Evolutionary conservation across 1,284 basidiomycete species (phyloP), one percentile per base, ranked within the genome.

Genomic region (Tilletia horrida): DNA sequence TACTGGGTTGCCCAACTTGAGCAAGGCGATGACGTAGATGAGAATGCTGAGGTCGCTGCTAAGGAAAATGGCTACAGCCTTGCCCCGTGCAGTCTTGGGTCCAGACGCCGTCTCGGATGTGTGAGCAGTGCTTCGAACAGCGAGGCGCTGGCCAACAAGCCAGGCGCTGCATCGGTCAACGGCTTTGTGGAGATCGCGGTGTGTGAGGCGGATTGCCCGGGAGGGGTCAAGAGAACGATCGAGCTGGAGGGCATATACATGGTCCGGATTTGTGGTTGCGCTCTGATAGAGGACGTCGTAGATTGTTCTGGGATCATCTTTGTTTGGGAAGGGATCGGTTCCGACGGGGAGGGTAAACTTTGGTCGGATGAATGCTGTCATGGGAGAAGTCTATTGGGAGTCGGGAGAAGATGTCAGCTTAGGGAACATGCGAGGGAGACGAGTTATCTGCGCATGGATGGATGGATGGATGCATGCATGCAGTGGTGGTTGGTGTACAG

Each of bases 211-310:
- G 8, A 25, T 29, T 6, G 52, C 52, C 4, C 27, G 14, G 9
- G 14, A 25, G 23, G 27, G 14, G 52, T 29, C 23, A 16, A 57
- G 23, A 2, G 23, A 14, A 16, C 23, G 14, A 25, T 57, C 52
- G 52, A 25, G 6, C 52, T 57, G 52, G 18, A 57, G 52, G 23
- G 52, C 52, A 31, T 57, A 57, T 6, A 31, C 11, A 23, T 57
- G 52, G 27, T 57, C 25, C 18, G 52, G 52, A 25, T 57, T 57
- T 16, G 52, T 11, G 23, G 23, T 16, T 57, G 52, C 52, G 21
- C 23, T 57, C 25, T 57, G 52, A 29, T 14, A n/a, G 27, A 57
- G 52, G 23, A 57, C 52, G 52, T 57, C 52, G 52, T 57, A 57
- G 52, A 57, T 57, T 8, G 52, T 57, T 18, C 52, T 57, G n/a